phyloP scores from a whole-genome alignment of 176 grass and related monocot species.

The Raddia guianensis region DNA sequence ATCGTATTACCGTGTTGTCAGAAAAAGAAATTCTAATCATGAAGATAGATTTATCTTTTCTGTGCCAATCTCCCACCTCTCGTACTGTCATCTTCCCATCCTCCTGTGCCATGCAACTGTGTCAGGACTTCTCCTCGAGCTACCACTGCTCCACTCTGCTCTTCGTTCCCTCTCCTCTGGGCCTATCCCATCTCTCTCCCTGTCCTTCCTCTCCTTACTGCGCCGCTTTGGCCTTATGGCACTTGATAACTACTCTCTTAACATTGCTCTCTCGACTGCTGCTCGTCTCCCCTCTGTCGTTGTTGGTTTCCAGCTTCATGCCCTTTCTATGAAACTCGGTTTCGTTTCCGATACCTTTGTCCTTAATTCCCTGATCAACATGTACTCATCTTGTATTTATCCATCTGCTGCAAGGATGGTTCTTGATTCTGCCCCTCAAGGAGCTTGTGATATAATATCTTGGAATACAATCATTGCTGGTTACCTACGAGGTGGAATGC shows the following conservation, averaged over 20 bases:
- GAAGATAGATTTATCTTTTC: slow-evolving; percentile 26
- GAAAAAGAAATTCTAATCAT: neutral
- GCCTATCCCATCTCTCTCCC: slow-evolving; percentile 50
- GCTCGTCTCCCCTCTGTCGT: slow-evolving; percentile 45
- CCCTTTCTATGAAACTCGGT: slow-evolving; percentile 66
- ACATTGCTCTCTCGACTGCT: slow-evolving; percentile 60
- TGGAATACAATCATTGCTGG: slow-evolving; percentile 90
- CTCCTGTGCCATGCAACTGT: slow-evolving; percentile 60
- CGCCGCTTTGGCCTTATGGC: slow-evolving; percentile 36
- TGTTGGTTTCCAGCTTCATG: slow-evolving; percentile 64
- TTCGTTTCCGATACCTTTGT: slow-evolving; percentile 71
- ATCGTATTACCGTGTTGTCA: neutral
- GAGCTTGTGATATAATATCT: slow-evolving; percentile 68
- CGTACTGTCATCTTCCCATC: slow-evolving; percentile 51
- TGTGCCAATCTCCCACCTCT: slow-evolving; percentile 41
- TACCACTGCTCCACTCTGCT: slow-evolving; percentile 59
- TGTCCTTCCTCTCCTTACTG: slow-evolving; percentile 67
- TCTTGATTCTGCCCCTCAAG: slow-evolving; percentile 56
- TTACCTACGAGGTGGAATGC: slow-evolving; percentile 59
- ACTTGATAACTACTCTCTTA: slow-evolving; percentile 73
- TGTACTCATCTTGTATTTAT: slow-evolving; percentile 72
- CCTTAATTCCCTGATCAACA: slow-evolving; percentile 77
- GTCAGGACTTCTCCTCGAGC: slow-evolving; percentile 58
- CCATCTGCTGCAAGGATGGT: slow-evolving; percentile 56
- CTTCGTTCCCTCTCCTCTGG: slow-evolving; percentile 55